These are phyloP conservation scores for Thozetella sp. DNA, from an alignment of 495 filamentous ascomycete genomes.

Conservation along the genomic window DNA sequence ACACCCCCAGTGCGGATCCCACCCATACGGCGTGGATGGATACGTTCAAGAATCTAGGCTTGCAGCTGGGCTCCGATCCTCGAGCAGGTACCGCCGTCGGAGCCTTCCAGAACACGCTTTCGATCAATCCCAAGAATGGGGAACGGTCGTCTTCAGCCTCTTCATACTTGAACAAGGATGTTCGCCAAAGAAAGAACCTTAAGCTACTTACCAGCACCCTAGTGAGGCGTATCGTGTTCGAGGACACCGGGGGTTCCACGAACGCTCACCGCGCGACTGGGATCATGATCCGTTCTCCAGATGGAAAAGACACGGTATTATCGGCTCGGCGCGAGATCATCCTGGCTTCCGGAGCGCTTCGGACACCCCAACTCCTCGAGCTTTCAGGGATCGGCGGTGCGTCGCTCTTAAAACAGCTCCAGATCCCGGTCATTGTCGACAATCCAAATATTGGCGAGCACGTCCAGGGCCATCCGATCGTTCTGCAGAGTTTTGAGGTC, in stretches of 20 bases:
- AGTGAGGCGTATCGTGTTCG: conserved; percentile 26
- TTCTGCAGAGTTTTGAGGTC: conserved; percentile 21
- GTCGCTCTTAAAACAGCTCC: conserved; percentile 33
- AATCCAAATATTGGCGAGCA: conserved; percentile 57
- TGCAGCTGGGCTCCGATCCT: conserved; percentile 25
- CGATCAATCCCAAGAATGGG: conserved; percentile 29
- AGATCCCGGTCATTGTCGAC: conserved; percentile 41
- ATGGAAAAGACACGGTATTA: too few relatives aligned
- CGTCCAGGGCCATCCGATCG: conserved; percentile 53
- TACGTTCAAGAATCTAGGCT: conserved; percentile 22
- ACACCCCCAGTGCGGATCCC: too few relatives aligned
- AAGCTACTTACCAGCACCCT: conserved; percentile 29
- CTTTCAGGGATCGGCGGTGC: conserved; percentile 50
- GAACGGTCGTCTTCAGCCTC: conserved; percentile 33
- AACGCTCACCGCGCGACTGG: conserved; percentile 26
- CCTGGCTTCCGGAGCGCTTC: conserved; percentile 52
- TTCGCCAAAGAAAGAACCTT: conserved; percentile 24
- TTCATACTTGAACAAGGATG: conserved; percentile 28
- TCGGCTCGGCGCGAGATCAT: conserved; percentile 42
- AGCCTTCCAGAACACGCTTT: conserved; percentile 29
- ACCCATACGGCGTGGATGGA: too few relatives aligned
- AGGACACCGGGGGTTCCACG: conserved; percentile 5
- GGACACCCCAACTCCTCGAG: conserved; percentile 54
- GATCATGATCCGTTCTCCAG: too few relatives aligned
- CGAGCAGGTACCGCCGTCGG: conserved; percentile 27